Conservation (phyloP, 1,139 yeast genomes). For the Wickerhamiella infanticola region DNA sequence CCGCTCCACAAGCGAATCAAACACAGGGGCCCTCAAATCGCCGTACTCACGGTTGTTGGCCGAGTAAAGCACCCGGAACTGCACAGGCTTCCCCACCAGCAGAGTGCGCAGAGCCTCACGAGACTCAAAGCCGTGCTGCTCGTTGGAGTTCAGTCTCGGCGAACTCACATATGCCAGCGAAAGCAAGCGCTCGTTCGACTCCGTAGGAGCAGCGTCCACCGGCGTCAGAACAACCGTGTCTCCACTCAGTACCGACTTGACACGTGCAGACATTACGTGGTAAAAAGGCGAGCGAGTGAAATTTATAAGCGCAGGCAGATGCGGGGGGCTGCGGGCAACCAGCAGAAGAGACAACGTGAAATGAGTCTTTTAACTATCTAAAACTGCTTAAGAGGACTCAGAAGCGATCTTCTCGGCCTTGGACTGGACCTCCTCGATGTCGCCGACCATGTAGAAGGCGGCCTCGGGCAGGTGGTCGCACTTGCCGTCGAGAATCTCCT, state of each 20-base stretch:
- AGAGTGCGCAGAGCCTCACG: constrained; percentile 50
- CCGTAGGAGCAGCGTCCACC: constrained; percentile 17
- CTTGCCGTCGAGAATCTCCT: constrained; percentile 95
- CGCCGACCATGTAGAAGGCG: constrained; percentile 99
- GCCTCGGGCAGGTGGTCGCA: constrained; percentile 97
- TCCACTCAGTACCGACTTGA: constrained; percentile 56
- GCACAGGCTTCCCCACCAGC: constrained; percentile 52
- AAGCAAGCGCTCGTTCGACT: constrained; percentile 39
- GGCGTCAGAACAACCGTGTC: constrained; percentile 63
- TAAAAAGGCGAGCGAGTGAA: not conserved
- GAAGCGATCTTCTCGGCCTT: constrained; percentile 98
- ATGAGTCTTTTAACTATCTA: not conserved
- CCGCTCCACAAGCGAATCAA: constrained; percentile 43
- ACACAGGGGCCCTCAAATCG: constrained; percentile 50
- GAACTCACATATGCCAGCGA: constrained; percentile 52
- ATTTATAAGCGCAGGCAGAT: no score
- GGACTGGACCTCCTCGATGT: constrained; percentile 94
- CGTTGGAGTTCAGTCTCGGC: constrained; percentile 29
- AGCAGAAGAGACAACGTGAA: not conserved
- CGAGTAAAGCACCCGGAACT: constrained; percentile 42
- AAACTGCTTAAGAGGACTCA: constrained; percentile 49
- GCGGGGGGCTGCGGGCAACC: no score
- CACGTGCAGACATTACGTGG: constrained; percentile 22
- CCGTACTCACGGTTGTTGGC: constrained; percentile 53
- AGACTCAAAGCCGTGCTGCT: constrained; percentile 36